Percentiles rank a stretch among this genome's conserved stretches.
phyloP scores from a whole-genome alignment of 768 basidiomycete genomes.

The Mycena indigotica region DNA sequence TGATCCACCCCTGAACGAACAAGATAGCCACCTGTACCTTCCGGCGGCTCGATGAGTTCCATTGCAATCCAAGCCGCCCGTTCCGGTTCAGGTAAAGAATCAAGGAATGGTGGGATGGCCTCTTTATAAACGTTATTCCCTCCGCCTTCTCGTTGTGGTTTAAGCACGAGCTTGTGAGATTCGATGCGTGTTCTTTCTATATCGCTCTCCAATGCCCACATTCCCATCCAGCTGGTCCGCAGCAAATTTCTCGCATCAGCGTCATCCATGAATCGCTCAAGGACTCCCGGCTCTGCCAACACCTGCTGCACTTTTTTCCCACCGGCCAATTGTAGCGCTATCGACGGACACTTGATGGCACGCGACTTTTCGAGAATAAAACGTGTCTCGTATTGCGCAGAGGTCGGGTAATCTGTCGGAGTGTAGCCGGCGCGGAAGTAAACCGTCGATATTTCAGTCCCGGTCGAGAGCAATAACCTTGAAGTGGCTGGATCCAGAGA shows the following conservation, averaged over 20 bases:
- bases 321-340: constrained; percentile 92
- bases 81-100: constrained; percentile 57
- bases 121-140: constrained; percentile 93
- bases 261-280: constrained; percentile 68
- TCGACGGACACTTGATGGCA: constrained; percentile 92
- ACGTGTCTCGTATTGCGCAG: constrained; percentile 69
- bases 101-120: constrained; percentile 78
- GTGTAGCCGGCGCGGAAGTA: constrained; percentile 93
- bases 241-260: constrained; percentile 46
- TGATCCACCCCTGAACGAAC: constrained; percentile 67
- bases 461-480: too few species aligned
- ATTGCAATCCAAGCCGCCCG: constrained; percentile 93
- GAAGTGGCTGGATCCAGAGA: constrained; percentile 50
- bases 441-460: constrained; percentile 79
- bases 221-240: too few species aligned
- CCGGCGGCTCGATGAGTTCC: constrained; percentile 85
- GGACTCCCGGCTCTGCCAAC: constrained; percentile 69
- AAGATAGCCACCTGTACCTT: constrained; percentile 68
- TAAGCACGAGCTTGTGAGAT: constrained; percentile 73
- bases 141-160: constrained; percentile 97
- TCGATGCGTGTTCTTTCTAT: constrained; percentile 53
- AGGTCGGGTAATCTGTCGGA: constrained; percentile 77
- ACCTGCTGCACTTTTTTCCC: constrained; percentile 95
- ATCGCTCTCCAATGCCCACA: constrained; percentile 76
- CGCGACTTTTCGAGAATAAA: constrained; percentile 75